Evolutionary conservation across 2,329 filamentous ascomycete genomes (phyloP).

Genomic region (Talaromyces verruculosus): DNA sequence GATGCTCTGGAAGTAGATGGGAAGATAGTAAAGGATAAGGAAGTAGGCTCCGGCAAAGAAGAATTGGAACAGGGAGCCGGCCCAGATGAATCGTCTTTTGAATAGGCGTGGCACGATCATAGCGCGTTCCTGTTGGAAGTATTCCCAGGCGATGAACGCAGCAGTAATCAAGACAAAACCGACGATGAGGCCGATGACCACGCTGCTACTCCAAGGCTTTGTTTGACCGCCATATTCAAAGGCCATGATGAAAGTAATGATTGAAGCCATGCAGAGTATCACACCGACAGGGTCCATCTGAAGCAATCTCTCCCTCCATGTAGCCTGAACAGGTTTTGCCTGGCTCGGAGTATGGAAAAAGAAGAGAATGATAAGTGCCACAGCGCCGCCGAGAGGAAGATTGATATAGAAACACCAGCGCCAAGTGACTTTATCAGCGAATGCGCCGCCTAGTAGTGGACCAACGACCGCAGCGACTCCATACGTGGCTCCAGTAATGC

Average conservation of each 20-base stretch:
- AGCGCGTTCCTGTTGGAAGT: constrained; percentile 27
- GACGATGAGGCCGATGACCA: constrained; percentile 28
- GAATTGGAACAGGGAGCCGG: constrained; percentile 34
- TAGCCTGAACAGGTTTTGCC: background rate
- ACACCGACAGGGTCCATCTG: constrained; percentile 29
- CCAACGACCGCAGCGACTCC: constrained; percentile 31
- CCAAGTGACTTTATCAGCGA: constrained; percentile 40
- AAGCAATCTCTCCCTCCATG: constrained; percentile 26
- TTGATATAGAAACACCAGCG: constrained; percentile 59
- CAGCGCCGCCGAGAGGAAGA: constrained; percentile 33
- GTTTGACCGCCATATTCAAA: constrained; percentile 31
- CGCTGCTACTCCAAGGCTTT: constrained; percentile 26
- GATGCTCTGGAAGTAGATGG: constrained; percentile 23
- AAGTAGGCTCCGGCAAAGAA: constrained; percentile 37
- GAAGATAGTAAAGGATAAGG: constrained; percentile 36
- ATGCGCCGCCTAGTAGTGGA: constrained; percentile 43
- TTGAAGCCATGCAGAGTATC: constrained; percentile 25
- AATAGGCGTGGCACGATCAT: constrained; percentile 39
- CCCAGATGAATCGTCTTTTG: constrained; percentile 37
- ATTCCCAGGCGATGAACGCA: constrained; percentile 24
- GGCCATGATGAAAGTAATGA: constrained; percentile 29
- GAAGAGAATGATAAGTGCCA: background rate
- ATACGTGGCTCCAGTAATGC: constrained; percentile 28
- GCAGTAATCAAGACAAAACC: constrained; percentile 25
- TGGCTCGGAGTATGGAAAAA: background rate